These are phyloP conservation scores for Austroboletus eburneus DNA, from an alignment of 768 basidiomycete genomes.

Conservation along the genomic window DNA sequence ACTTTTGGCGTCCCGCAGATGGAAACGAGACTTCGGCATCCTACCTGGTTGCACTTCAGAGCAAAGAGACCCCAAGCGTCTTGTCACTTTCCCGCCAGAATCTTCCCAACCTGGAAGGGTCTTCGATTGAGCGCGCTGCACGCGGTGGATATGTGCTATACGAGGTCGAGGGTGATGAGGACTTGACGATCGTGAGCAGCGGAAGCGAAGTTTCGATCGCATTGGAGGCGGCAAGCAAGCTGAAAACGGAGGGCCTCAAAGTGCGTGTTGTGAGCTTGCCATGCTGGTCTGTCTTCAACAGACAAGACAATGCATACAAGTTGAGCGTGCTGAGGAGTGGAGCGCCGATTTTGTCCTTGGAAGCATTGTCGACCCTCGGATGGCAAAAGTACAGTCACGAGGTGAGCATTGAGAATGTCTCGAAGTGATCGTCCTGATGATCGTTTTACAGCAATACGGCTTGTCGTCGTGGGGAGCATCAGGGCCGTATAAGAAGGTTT, in stretches of 20 bases:
- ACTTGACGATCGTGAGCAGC: conserved; percentile 83
- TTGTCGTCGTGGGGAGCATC: conserved; percentile 80
- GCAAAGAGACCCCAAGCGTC: conserved; percentile 76
- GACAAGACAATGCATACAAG: conserved; percentile 74
- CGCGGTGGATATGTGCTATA: conserved; percentile 89
- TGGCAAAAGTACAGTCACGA: conserved; percentile 93
- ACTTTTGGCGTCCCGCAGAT: conserved; percentile 92
- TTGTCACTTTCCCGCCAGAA: conserved; percentile 84
- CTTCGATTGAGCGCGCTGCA: conserved; percentile 76
- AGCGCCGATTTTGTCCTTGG: conserved; percentile 84
- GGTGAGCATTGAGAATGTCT: conserved; percentile 29
- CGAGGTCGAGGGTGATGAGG: conserved; percentile 68
- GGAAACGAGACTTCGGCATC: conserved; percentile 97
- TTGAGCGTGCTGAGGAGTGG: conserved; percentile 85
- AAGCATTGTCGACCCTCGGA: conserved; percentile 77
- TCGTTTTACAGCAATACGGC: conserved; percentile 56
- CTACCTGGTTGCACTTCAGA: conserved; percentile 74
- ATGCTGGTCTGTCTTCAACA: conserved; percentile 85
- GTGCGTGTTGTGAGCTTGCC: conserved; percentile 84
- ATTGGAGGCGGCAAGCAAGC: conserved; percentile 78
- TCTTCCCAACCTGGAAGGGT: conserved; percentile 87
- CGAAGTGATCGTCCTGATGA: not conserved
- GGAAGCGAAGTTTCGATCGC: conserved; percentile 90
- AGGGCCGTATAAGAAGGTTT: conserved; percentile 86
- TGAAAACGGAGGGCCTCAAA: conserved; percentile 74